Percentiles rank a stretch among this genome's conserved stretches.
Evolutionary conservation across 2,329 filamentous ascomycete species (phyloP).

Genomic region (Corinectria fuckeliana): DNA sequence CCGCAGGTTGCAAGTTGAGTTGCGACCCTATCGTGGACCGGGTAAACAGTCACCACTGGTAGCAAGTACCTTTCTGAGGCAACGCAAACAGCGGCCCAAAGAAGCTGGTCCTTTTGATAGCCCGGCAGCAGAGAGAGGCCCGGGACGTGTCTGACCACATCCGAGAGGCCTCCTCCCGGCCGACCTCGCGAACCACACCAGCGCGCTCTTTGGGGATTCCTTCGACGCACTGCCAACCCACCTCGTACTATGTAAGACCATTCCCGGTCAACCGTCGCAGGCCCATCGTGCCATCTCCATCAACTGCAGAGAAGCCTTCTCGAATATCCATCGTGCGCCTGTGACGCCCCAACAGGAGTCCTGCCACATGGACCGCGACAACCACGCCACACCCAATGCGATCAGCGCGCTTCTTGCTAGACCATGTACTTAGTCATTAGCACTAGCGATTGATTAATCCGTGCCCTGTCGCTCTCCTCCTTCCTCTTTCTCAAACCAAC

Average conservation of each 20-base stretch:
- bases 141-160: neutral
- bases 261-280: neutral
- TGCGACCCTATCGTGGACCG: neutral
- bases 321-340: constrained; percentile 2
- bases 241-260: neutral
- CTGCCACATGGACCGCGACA: no score
- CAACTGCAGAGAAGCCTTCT: constrained; percentile 13
- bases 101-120: neutral
- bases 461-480: neutral
- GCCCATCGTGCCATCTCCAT: constrained; percentile 1
- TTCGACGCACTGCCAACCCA: neutral
- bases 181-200: neutral
- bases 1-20: neutral
- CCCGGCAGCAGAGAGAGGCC: neutral
- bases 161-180: constrained; percentile 15
- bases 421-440: neutral
- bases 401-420: neutral
- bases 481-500: neutral
- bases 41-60: no score
- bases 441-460: neutral
- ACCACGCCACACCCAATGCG: no score
- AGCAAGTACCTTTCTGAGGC: no score
- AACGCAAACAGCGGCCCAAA: neutral
- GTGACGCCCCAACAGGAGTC: neutral
- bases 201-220: neutral